Evolutionary conservation across 1,284 basidiomycete genomes (phyloP), one percentile per base, ranked within the genome.

Genomic region (Mycena citricolor): DNA sequence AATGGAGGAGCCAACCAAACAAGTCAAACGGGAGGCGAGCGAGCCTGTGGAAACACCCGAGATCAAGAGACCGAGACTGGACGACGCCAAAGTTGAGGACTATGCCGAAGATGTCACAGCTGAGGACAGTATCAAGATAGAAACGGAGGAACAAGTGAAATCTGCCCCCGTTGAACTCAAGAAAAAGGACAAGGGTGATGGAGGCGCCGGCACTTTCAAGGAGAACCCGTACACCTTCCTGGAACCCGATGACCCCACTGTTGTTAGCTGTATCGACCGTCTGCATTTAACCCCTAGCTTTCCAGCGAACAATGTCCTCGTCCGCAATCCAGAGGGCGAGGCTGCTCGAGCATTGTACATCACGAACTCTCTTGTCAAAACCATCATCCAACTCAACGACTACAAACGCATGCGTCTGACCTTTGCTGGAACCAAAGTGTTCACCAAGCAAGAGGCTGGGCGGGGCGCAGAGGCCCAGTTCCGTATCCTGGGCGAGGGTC

Each of bases 141-240:
- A n/a, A 13, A 23, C 25, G 33, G 16, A 32, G 17, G 39, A 21
- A 16, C 29, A 5, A 8, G 32, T 20, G 12, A 46, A 52, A 39
- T 38, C 47, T 24, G 33, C 42, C 23, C 36, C 44, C 23, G 36
- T 54, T 49, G 37, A 41, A 47, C 37, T n/a, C n/a, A 39, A 42
- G 13, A 56, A 44, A 30, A 55, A 52, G 34, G 32, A 7, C 11
- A 58, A 61, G 35, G 42, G 49, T 14, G 54, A 58, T 24, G 57
- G 59, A 32, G 68, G 65, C 6, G 74, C 72, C 42, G 66, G 71
- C 1, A 67, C 72, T 24, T 97, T 93, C 74, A 93, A 87, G 61
- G 94, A 97, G 64, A 89, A 90, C 61, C 93, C 94, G 1, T 95
- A 88, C 64, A 90, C 84, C 0, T 94, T 88, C 68, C 68, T 97